Evolutionary conservation across 2,329 filamentous ascomycete species (phyloP), one percentile per base, ranked within the genome.

Genomic region (Hirsutella rhossiliensis): DNA sequence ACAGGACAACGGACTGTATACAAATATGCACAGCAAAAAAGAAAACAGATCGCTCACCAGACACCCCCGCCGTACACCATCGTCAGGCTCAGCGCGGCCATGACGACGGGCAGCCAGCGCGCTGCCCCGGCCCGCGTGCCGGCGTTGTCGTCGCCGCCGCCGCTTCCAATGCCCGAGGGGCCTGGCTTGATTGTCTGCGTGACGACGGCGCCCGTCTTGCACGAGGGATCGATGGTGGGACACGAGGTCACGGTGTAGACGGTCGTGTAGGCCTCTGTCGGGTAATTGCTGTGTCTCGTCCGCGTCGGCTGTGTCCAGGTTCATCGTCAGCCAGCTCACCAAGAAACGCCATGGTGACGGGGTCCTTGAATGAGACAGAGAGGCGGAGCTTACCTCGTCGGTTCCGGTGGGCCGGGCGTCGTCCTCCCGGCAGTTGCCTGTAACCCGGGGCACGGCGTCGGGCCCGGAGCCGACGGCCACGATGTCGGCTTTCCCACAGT

Each of bases 401-500:
- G 34, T 17, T 3, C 45, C 42, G 20, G 50, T 45, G 4, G 45
- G 32, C 23, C 37, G 45, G 20, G 55, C 54, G 31, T 61, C 57
- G n/a, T 52, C 48, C n/a, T 52, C 56, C 32, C 58, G 48, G 38
- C 64, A 68, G 41, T 63, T 61, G 17, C 65, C 65, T 9, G 54
- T 52, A 6, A 59, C 57, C 11, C 48, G 45, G 1, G 62, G 60
- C 15, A 68, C 59, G 4, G 62, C 59, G 38, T 53, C 44, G 5
- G 45, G 43, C 6, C 62, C 64, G 6, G 52, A 53, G 13, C 61
- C 58, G 5, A 66, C 54, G 20, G 60, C 51, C 13, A 66, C 54
- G 41, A 68, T 64, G 15, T 67, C 61, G 19, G 55, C 52, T 15
- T 58, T 53, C 15, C 62, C 64, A 41, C 65, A 68, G 49, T 65